phyloP scores from a whole-genome alignment of 768 basidiomycete genomes.

The Lactifluus pinguis region DNA sequence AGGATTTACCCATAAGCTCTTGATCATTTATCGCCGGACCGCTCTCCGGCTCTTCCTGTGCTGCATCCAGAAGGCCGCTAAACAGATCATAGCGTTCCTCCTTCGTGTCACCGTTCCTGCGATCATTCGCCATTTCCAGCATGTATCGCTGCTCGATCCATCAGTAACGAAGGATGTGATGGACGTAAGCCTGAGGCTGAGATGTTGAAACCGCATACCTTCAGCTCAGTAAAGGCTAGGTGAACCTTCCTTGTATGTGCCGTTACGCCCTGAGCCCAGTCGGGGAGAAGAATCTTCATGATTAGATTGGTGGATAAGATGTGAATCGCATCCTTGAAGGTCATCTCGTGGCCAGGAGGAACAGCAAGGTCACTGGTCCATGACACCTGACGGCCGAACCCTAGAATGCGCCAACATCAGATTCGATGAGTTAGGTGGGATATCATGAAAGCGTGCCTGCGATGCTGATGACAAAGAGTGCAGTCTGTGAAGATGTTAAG shows the following conservation, averaged over 20 bases:
- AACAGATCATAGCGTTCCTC: conserved; percentile 23
- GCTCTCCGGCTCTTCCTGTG: conserved; percentile 13
- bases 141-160: conserved; percentile 20
- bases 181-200: not conserved
- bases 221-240: conserved; percentile 36
- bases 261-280: conserved; percentile 32
- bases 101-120: conserved; percentile 11
- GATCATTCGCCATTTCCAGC: conserved; percentile 22
- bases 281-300: conserved; percentile 32
- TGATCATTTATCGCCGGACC: conserved; percentile 16
- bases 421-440: not conserved
- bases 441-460: conserved; percentile 27
- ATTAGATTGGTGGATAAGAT: conserved; percentile 32
- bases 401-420: not conserved
- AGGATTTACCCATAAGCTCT: conserved; percentile 19
- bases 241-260: conserved; percentile 26
- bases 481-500: conserved; percentile 32
- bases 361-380: conserved; percentile 37
- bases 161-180: not conserved
- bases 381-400: conserved; percentile 43
- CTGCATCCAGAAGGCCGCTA: conserved; percentile 21
- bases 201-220: conserved; percentile 23
- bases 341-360: conserved; percentile 37
- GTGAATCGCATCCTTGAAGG: conserved; percentile 43
- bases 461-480: conserved; percentile 45